phyloP scores from a whole-genome alignment of 129 eudicot genomes.

The Daucus carota region DH1_v3.0 NC_030385.2:13013501-13014000 shows the following conservation, averaged over 20 bases:
- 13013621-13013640: background rate
- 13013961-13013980: constrained; percentile 33
- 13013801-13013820: constrained; percentile 87
- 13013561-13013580: background rate
- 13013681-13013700: background rate
- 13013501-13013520: constrained; percentile 60
- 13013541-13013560: background rate
- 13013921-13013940: background rate
- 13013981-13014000: constrained; percentile 35
- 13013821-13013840: constrained; percentile 87
- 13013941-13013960: constrained; percentile 43
- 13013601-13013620: background rate
- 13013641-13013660: background rate
- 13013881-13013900: background rate
- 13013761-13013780: constrained; percentile 78
- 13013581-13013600: background rate
- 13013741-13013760: constrained; percentile 84
- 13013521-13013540: constrained; percentile 57
- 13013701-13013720: background rate
- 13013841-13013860: constrained; percentile 68
- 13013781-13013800: constrained; percentile 72
- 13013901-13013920: background rate
- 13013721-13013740: background rate
- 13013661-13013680: background rate
- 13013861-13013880: constrained; percentile 36